Conservation (phyloP, 176 grass and related monocot genomes). For the Carex parvula region DNA sequence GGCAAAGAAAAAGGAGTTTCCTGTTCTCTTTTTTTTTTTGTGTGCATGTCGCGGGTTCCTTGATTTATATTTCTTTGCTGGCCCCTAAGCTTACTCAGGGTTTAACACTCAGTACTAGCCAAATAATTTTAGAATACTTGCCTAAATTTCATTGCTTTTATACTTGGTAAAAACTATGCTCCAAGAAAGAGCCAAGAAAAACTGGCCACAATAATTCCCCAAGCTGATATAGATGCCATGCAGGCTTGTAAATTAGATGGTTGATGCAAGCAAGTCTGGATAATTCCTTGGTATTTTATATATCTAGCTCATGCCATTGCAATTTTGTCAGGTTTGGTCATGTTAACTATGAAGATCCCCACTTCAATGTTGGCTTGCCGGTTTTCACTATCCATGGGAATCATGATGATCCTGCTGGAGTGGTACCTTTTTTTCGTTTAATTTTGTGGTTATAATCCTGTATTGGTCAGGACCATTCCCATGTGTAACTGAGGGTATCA, state of each 20-base stretch:
- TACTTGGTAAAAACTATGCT: not conserved
- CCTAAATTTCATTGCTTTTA: not conserved
- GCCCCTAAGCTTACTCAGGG: not conserved
- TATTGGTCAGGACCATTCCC: not conserved
- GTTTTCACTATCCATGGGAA: conserved; percentile 90
- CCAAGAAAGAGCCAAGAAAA: not conserved
- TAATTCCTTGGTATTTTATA: not conserved
- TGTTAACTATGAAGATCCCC: conserved; percentile 83
- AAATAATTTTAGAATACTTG: not conserved
- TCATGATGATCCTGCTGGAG: conserved; percentile 76
- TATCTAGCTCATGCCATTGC: not conserved
- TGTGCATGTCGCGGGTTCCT: not conserved
- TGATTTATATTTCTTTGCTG: not conserved
- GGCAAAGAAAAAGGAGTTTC: not conserved
- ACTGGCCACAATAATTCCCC: not conserved
- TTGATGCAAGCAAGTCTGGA: not conserved
- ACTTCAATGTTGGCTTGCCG: conserved; percentile 70
- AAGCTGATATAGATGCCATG: not conserved
- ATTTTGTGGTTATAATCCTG: not conserved
- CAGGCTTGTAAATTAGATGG: not conserved
- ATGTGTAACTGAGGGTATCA: not conserved
- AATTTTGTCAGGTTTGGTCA: conserved; percentile 48
- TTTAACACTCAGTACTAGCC: not conserved
- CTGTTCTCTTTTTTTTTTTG: not conserved
- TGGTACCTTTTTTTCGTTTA: conserved; percentile 33